Conservation (phyloP, 1,284 basidiomycete species). For the Limonomyces culmigenus region DNA sequence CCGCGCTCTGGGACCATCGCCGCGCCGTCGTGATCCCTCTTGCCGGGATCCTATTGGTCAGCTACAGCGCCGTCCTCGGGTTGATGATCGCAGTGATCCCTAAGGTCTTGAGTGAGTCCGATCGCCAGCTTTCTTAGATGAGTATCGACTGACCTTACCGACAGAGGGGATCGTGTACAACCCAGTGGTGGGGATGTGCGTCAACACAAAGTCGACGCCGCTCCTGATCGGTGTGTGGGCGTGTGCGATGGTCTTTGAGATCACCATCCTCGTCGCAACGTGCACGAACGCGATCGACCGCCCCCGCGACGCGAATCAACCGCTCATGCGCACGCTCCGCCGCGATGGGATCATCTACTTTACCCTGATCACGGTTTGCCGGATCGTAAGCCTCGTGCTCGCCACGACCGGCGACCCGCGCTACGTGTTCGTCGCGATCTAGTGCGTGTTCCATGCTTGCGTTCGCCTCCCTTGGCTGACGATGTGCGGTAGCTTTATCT, state of each 20-base stretch:
- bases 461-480: too few relatives aligned
- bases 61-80: background rate
- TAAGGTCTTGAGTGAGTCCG: background rate
- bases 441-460: too few relatives aligned
- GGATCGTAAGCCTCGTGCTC: background rate
- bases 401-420: too few relatives aligned
- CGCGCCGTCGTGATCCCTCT: background rate
- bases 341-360: slow-evolving; percentile 10
- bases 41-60: background rate
- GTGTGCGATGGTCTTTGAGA: slow-evolving; percentile 9
- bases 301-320: slow-evolving; percentile 6
- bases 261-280: slow-evolving; percentile 6
- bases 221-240: background rate
- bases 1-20: background rate
- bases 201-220: background rate
- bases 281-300: slow-evolving; percentile 7
- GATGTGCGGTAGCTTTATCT: too few relatives aligned
- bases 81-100: slow-evolving; percentile 1
- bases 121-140: background rate
- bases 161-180: slow-evolving; percentile 1
- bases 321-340: slow-evolving; percentile 5
- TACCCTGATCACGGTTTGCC: slow-evolving; percentile 4
- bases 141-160: background rate
- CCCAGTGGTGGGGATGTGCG: background rate
- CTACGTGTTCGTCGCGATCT: too few relatives aligned